Evolutionary conservation across 2,329 filamentous ascomycete genomes (phyloP), one percentile per base, ranked within the genome.

Genomic region (Truncatella angustata): DNA sequence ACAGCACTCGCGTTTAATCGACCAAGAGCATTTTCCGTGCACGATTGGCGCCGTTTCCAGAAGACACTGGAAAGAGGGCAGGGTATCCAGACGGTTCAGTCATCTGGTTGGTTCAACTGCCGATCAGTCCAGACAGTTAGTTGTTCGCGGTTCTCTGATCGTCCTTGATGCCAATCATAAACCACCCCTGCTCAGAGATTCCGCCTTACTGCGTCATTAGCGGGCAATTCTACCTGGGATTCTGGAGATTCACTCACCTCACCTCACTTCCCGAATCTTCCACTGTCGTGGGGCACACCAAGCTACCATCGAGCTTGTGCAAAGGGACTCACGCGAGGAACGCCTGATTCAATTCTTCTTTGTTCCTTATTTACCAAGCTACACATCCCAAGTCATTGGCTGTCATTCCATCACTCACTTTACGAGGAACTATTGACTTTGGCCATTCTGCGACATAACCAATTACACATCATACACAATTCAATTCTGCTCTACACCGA

Each of bases 181-280:
- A n/a, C n/a, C 21, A n/a, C 43, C 30, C 30, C 30, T 32, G 43
- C 20, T 21, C 40, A 34, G 16, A 18, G 26, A 46, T 46, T 20
- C 43, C 43, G 43, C 43, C 43, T 24, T 18, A 16, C 43, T 46
- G 35, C 46, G 46, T 49, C 46, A 49, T 49, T 36, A 21, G 30
- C 46, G 35, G 21, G 21, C 20, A 36, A 39, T 14, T 39, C 18
- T 14, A 26, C 46, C 4, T 18, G 5, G 11, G n/a, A 16, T 21
- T 20, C 12, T 6, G 14, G 12, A 18, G 18, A 20, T 21, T 21
- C 20, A 21, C 37, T 40, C 16, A 16, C 37, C 16, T 18, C 40
- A 26, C 9, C 37, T 35, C 23, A 52, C 18, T 54, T 54, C 52
- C 49, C 52, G 52, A 54, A 54, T 51, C 52, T 54, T 54, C 52